Percentiles rank a stretch among this genome's conserved stretches.
Conservation (phyloP, 2,329 filamentous ascomycete genomes). For the Clonostachys solani region DNA sequence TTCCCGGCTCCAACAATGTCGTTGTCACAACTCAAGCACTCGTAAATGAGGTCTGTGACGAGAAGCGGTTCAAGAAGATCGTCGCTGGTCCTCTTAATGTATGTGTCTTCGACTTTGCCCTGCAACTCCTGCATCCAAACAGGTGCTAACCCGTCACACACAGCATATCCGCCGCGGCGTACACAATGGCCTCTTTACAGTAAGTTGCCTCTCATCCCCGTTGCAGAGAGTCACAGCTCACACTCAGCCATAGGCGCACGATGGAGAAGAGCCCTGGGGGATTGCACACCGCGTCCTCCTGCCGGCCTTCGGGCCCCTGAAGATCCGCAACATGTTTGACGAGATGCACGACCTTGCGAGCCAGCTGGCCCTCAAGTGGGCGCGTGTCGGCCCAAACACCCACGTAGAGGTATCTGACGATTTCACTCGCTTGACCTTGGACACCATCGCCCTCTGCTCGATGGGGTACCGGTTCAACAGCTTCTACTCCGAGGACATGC, state of each 20-base stretch:
- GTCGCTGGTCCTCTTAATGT: conserved; percentile 41
- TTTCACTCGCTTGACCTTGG: conserved; percentile 67
- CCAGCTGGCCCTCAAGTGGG: conserved; percentile 65
- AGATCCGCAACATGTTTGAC: conserved; percentile 64
- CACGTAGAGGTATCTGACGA: conserved; percentile 61
- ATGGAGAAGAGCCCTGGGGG: conserved; percentile 47
- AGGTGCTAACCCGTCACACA: conserved; percentile 32
- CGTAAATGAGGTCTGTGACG: conserved; percentile 60
- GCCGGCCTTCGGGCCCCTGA: conserved; percentile 65
- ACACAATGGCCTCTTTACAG: conserved; percentile 63
- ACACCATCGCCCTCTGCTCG: conserved; percentile 66
- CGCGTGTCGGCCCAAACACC: conserved; percentile 53
- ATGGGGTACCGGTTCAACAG: conserved; percentile 72
- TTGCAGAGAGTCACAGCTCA: not conserved
- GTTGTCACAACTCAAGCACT: conserved; percentile 50
- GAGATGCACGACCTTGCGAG: conserved; percentile 63
- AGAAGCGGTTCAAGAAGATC: conserved; percentile 60
- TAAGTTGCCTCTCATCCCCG: not conserved
- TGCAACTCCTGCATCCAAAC: not conserved
- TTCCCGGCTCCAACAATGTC: conserved; percentile 35
- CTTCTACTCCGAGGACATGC: conserved; percentile 64
- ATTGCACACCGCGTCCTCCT: conserved; percentile 62
- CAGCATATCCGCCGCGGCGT: conserved; percentile 53
- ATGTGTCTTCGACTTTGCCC: conserved; percentile 5
- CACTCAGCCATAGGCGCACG: not conserved